Evolutionary conservation across 2,329 filamentous ascomycete genomes (phyloP).

Genomic region (Periconia sp.): DNA sequence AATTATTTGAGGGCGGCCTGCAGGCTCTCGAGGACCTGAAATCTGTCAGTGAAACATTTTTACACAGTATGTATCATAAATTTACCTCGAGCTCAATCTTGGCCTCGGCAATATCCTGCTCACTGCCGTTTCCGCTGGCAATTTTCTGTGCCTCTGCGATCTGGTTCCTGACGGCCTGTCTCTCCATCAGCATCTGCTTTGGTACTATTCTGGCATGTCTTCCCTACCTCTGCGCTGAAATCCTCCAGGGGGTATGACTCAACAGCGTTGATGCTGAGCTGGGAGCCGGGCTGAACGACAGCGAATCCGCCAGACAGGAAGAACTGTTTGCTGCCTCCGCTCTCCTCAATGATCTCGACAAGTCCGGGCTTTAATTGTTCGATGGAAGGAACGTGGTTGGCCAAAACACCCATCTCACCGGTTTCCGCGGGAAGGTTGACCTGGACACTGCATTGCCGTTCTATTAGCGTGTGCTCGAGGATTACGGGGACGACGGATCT

Average conservation of each 20-base stretch:
- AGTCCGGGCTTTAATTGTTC: constrained; percentile 98
- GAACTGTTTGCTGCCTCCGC: constrained; percentile 88
- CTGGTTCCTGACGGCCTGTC: constrained; percentile 76
- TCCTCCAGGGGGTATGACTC: constrained; percentile 94
- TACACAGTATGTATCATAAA: constrained; percentile 12
- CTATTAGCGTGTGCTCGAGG: constrained; percentile 33
- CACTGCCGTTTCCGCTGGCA: constrained; percentile 83
- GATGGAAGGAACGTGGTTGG: constrained; percentile 97
- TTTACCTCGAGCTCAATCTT: constrained; percentile 98
- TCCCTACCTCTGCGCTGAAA: constrained; percentile 77
- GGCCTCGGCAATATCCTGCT: constrained; percentile 96
- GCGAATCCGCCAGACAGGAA: constrained; percentile 98
- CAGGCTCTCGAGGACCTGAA: constrained; percentile 78
- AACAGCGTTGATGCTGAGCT: constrained; percentile 96
- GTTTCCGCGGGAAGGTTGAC: constrained; percentile 98
- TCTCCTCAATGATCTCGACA: constrained; percentile 94
- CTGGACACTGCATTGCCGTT: constrained; percentile 68
- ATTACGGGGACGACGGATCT: constrained; percentile 12
- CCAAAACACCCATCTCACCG: constrained; percentile 98
- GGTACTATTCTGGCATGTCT: background rate
- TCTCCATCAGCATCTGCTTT: constrained; percentile 14
- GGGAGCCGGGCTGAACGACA: constrained; percentile 91
- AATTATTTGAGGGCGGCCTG: constrained; percentile 79
- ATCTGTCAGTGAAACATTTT: constrained; percentile 37
- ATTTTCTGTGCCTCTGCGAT: constrained; percentile 96